These are phyloP conservation scores for Zygosaccharomyces pseudobailii DNA, from an alignment of 1,139 yeast species.

Conservation along the genomic window DNA sequence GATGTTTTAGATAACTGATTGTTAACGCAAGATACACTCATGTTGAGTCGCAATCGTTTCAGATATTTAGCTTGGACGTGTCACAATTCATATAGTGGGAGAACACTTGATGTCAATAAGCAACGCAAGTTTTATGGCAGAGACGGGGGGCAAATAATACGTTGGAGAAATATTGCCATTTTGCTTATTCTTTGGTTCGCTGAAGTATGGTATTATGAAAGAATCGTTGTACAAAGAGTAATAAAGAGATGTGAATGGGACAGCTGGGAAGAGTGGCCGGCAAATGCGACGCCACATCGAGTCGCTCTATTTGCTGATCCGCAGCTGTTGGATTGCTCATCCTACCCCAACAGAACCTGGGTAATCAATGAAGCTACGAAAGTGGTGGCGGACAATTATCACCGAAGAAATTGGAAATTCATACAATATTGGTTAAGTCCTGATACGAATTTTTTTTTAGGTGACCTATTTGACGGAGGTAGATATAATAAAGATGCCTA, in stretches of 20 bases:
- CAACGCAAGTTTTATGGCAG: not conserved
- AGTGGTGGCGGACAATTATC: conserved; percentile 59
- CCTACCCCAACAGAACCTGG: conserved; percentile 56
- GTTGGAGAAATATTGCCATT: conserved; percentile 21
- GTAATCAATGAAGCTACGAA: conserved; percentile 45
- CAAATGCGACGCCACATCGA: conserved; percentile 45
- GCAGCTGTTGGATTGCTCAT: conserved; percentile 74
- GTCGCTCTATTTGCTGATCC: conserved; percentile 86
- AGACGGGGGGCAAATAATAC: conserved; percentile 13
- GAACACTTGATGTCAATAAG: not conserved
- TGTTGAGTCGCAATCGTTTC: conserved; percentile 11
- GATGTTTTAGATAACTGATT: too few relatives aligned
- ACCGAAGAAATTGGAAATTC: conserved; percentile 67
- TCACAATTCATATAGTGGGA: conserved; percentile 7
- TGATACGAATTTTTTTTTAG: conserved; percentile 71
- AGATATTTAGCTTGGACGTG: conserved; percentile 7
- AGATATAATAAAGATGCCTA: conserved; percentile 69
- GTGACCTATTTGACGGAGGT: conserved; percentile 95
- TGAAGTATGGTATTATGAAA: conserved; percentile 55
- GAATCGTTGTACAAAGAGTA: conserved; percentile 47
- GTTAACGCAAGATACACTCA: not conserved
- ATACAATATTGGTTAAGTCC: conserved; percentile 62
- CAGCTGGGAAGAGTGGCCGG: conserved; percentile 55
- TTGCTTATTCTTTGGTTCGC: conserved; percentile 41
- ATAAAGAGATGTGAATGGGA: conserved; percentile 58